These are phyloP conservation scores for Colletotrichum somersetense DNA, from an alignment of 2,329 filamentous ascomycete genomes.

Conservation along the genomic window DNA sequence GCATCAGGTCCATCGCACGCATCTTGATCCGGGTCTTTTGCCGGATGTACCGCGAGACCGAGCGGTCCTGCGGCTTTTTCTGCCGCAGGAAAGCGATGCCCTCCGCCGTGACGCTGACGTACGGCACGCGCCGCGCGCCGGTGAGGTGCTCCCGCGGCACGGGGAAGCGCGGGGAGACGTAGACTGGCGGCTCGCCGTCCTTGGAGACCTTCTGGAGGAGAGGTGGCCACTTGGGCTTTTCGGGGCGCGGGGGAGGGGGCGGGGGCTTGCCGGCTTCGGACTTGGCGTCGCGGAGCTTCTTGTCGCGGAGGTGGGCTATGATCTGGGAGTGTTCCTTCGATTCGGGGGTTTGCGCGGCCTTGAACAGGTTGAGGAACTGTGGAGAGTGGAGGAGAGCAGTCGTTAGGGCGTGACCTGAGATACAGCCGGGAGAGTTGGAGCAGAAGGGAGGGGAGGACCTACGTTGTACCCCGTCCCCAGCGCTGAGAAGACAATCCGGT, in stretches of 20 bases:
- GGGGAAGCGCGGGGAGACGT: constrained; percentile 62
- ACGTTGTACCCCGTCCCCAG: constrained; percentile 79
- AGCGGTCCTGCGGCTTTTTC: constrained; percentile 72
- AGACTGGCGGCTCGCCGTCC: constrained; percentile 56
- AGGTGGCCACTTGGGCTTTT: constrained; percentile 47
- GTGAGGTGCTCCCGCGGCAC: constrained; percentile 62
- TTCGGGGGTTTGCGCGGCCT: constrained; percentile 53
- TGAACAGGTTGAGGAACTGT: constrained; percentile 60
- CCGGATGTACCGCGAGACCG: constrained; percentile 68
- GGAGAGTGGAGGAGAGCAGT: background rate
- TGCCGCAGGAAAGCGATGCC: constrained; percentile 75
- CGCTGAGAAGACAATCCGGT: constrained; percentile 70
- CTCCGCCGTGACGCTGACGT: constrained; percentile 64
- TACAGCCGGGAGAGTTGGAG: no score
- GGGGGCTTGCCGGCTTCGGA: constrained; percentile 18
- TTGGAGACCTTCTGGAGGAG: constrained; percentile 51
- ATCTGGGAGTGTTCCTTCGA: constrained; percentile 58
- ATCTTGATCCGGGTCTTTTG: constrained; percentile 61
- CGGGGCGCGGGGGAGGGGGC: constrained; percentile 43
- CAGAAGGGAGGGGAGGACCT: background rate
- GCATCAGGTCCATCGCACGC: constrained; percentile 52
- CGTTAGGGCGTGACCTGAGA: background rate
- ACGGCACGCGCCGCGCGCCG: constrained; percentile 67
- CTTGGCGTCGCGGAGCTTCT: constrained; percentile 26
- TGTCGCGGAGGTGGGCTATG: constrained; percentile 54